Evolutionary conservation across 495 filamentous ascomycete species (phyloP).

Genomic region (Stereocaulon alpinum): DNA sequence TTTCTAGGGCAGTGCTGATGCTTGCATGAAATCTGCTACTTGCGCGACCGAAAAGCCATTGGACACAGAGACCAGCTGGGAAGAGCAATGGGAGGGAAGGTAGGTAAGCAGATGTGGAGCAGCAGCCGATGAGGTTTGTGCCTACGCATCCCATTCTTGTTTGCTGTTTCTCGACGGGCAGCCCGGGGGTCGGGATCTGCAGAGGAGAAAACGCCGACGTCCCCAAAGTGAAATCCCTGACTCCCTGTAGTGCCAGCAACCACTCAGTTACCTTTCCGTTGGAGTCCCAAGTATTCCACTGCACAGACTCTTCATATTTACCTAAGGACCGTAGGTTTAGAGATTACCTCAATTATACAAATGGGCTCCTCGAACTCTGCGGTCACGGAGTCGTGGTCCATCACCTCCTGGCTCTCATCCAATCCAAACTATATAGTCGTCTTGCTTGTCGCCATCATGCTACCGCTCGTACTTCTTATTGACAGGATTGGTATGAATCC

Average conservation of each 20-base stretch:
- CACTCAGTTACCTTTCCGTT: neutral
- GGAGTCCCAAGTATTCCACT: neutral
- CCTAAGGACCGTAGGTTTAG: neutral
- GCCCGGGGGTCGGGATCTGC: conserved; percentile 8
- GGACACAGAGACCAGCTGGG: neutral
- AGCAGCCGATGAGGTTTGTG: neutral
- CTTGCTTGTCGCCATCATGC: neutral
- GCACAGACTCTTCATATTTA: neutral
- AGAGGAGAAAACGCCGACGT: neutral
- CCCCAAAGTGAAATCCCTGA: too few species aligned
- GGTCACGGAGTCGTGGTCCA: neutral
- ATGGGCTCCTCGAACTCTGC: neutral
- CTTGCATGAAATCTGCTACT: neutral
- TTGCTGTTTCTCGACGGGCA: neutral
- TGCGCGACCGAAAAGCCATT: neutral
- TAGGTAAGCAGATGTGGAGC: neutral
- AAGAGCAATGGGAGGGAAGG: neutral
- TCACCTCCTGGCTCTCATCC: neutral
- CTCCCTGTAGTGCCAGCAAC: too few species aligned
- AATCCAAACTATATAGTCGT: conserved; percentile 8
- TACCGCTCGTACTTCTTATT: neutral
- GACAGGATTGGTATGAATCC: conserved; percentile 1
- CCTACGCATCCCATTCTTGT: neutral
- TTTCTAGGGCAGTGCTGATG: neutral
- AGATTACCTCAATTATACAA: neutral